A percentile compares a stretch with the other conserved stretches of the same genome.
phyloP scores from a whole-genome alignment of 169 alveolate genomes.

The Pseudocohnilembus persalinus region DNA sequence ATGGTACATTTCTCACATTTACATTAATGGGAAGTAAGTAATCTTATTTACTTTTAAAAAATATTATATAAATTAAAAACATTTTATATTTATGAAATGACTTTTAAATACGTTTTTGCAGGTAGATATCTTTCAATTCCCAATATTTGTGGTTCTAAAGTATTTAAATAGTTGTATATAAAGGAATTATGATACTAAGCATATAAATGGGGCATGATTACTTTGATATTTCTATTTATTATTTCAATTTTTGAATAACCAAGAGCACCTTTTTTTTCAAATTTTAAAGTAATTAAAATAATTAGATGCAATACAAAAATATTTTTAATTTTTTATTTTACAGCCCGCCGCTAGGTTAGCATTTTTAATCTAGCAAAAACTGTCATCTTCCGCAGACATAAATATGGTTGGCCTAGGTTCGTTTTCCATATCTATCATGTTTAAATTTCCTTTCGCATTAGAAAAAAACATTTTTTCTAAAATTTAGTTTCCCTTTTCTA shows the following conservation, averaged over 20 bases:
- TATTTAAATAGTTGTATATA: slow-evolving; percentile 25
- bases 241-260: slow-evolving; percentile 26
- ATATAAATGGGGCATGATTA: slow-evolving; percentile 44
- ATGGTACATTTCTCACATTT: slow-evolving; percentile 19
- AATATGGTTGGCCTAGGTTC: slow-evolving; percentile 20
- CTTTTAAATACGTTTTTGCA: slow-evolving; percentile 3
- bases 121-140: slow-evolving; percentile 35
- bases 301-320: no score
- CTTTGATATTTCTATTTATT: slow-evolving; percentile 22
- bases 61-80: no score
- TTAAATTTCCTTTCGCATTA: background rate
- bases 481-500: background rate
- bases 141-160: slow-evolving; percentile 43
- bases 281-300: background rate
- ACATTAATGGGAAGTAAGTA: slow-evolving; percentile 1
- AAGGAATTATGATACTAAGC: slow-evolving; percentile 40
- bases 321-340: no score
- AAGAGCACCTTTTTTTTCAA: background rate
- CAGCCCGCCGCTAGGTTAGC: slow-evolving; percentile 16
- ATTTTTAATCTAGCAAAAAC: slow-evolving; percentile 10
- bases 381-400: slow-evolving; percentile 28
- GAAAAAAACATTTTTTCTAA: background rate
- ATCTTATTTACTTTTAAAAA: slow-evolving; percentile 13
- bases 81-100: no score
- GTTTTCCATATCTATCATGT: slow-evolving; percentile 7